Conservation (phyloP, 768 basidiomycete genomes). For the Calocera cornea region DNA sequence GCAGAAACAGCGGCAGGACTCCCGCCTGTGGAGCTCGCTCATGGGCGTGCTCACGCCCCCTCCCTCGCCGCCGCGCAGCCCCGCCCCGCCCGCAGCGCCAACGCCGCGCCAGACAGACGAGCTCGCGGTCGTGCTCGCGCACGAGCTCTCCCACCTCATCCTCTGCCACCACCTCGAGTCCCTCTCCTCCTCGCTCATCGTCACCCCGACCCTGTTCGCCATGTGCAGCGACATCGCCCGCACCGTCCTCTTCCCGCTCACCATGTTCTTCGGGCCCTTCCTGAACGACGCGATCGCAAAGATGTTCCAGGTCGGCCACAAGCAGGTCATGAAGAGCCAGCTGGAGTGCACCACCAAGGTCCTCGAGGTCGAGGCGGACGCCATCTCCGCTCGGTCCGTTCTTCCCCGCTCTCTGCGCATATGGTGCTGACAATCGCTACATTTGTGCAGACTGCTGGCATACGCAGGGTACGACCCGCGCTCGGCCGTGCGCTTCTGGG, state of each 20-base stretch:
- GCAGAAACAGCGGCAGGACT: slow-evolving; percentile 10
- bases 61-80: slow-evolving; percentile 18
- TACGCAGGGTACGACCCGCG: slow-evolving; percentile 84
- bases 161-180: slow-evolving; percentile 87
- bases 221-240: slow-evolving; percentile 64
- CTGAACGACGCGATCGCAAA: slow-evolving; percentile 86
- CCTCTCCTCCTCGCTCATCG: slow-evolving; percentile 68
- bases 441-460: slow-evolving; percentile 78
- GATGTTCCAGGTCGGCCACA: slow-evolving; percentile 51
- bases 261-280: slow-evolving; percentile 80
- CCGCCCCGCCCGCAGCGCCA: too few relatives aligned
- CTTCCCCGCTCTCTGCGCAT: not conserved
- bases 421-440: not conserved
- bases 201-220: slow-evolving; percentile 66
- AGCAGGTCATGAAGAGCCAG: slow-evolving; percentile 49
- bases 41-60: slow-evolving; percentile 35
- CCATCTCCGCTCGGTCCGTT: slow-evolving; percentile 65
- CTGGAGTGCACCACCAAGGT: slow-evolving; percentile 64
- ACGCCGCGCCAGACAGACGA: slow-evolving; percentile 74
- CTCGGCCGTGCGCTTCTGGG: slow-evolving; percentile 72
- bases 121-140: slow-evolving; percentile 80
- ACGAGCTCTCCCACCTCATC: slow-evolving; percentile 85
- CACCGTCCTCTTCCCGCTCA: slow-evolving; percentile 72
- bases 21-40: slow-evolving; percentile 37
- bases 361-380: slow-evolving; percentile 87